Conservation (phyloP, 768 basidiomycete species). For the Galerina sulciceps region DNA sequence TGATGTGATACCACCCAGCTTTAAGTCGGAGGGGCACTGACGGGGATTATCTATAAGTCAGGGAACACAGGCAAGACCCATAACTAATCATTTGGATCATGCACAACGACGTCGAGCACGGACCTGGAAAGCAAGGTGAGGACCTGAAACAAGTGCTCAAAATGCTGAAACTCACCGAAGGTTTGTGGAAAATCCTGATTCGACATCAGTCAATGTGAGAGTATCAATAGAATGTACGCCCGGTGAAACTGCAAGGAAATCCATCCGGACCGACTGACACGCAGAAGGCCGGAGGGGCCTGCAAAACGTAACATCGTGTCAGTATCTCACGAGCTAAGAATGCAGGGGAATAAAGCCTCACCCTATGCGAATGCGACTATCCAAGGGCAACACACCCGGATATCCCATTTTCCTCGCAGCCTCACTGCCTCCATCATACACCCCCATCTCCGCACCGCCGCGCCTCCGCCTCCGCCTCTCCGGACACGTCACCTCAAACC, state of each 20-base stretch:
- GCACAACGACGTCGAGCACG: conserved; percentile 77
- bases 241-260: conserved; percentile 78
- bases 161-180: conserved; percentile 54
- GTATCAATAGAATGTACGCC: conserved; percentile 80
- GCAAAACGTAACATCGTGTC: neutral
- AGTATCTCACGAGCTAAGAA: neutral
- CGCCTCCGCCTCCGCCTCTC: conserved; percentile 52
- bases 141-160: neutral
- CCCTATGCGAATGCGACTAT: conserved; percentile 82
- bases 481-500: conserved; percentile 78
- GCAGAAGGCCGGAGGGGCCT: conserved; percentile 82
- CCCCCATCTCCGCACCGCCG: conserved; percentile 33
- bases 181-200: conserved; percentile 73
- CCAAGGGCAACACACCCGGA: conserved; percentile 75
- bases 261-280: conserved; percentile 87
- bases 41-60: too few relatives aligned
- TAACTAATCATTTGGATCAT: conserved; percentile 46
- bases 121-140: conserved; percentile 45
- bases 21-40: too few relatives aligned
- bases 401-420: conserved; percentile 41
- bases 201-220: conserved; percentile 75
- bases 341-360: conserved; percentile 45
- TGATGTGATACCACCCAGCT: too few relatives aligned
- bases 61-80: too few relatives aligned
- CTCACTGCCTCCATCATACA: conserved; percentile 31